These are phyloP conservation scores for Angomonas deanei DNA, from an alignment of 208 protist genomes.

Conservation along the genomic window DNA sequence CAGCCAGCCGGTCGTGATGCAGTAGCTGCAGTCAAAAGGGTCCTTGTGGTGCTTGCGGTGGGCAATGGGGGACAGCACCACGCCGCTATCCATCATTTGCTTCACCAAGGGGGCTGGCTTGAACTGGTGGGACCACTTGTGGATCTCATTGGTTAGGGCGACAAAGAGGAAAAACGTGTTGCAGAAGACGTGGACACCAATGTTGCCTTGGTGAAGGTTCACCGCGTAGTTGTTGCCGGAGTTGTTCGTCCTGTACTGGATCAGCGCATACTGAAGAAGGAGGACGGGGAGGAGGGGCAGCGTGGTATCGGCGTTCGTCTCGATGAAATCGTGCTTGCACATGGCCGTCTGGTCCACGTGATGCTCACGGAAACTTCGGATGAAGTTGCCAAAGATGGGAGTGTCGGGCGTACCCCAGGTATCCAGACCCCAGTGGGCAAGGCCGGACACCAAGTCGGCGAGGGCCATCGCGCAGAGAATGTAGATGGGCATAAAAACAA, in stretches of 20 bases:
- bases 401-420: constrained; percentile 91
- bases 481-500: constrained; percentile 65
- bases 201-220: constrained; percentile 56
- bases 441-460: constrained; percentile 87
- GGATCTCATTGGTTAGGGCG: constrained; percentile 91
- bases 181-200: constrained; percentile 64
- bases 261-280: constrained; percentile 37
- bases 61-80: constrained; percentile 78
- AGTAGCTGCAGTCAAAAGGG: constrained; percentile 90
- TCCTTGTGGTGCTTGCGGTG: constrained; percentile 91
- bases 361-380: constrained; percentile 93
- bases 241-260: constrained; percentile 22
- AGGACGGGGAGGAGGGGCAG: constrained; percentile 80
- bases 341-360: constrained; percentile 90
- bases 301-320: constrained; percentile 94
- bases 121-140: constrained; percentile 91
- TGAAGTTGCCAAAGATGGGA: constrained; percentile 88
- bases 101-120: constrained; percentile 53
- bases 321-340: constrained; percentile 92
- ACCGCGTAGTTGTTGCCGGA: constrained; percentile 38
- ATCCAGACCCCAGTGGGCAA: constrained; percentile 92
- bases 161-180: constrained; percentile 76
- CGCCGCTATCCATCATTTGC: constrained; percentile 54
- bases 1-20: constrained; percentile 95
- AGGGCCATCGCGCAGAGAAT: constrained; percentile 76